Conservation (phyloP, 495 filamentous ascomycete genomes). For the Xylaria cubensis region DNA sequence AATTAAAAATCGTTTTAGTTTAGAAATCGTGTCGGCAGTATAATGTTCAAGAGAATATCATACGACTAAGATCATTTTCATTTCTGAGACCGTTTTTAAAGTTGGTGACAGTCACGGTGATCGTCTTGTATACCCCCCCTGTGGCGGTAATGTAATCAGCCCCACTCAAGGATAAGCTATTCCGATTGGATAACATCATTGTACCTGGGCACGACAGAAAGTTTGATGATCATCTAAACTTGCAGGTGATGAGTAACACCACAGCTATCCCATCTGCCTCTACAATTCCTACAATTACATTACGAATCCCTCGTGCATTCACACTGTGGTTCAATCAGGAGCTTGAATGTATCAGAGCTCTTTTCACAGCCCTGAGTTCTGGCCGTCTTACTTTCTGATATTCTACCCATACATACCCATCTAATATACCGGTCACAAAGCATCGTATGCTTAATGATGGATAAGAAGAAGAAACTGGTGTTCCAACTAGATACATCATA, state of each 20-base stretch:
- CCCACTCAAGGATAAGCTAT: not conserved
- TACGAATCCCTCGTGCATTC: not conserved
- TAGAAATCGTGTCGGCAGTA: too few species aligned
- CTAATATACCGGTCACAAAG: not conserved
- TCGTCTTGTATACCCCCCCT: too few species aligned
- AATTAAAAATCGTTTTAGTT: too few species aligned
- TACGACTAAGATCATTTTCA: too few species aligned
- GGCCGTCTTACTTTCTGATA: not conserved
- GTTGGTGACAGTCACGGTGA: too few species aligned
- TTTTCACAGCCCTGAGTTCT: not conserved
- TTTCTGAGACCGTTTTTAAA: too few species aligned
- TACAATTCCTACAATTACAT: not conserved
- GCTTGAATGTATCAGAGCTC: not conserved
- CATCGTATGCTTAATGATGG: slow-evolving; percentile 31
- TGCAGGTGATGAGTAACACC: not conserved
- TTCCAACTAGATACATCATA: slow-evolving; percentile 53
- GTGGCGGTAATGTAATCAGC: too few species aligned
- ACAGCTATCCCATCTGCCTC: too few species aligned
- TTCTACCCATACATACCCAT: not conserved
- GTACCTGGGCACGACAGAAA: not conserved
- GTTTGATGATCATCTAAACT: not conserved
- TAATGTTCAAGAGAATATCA: too few species aligned
- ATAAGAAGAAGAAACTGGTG: slow-evolving; percentile 47
- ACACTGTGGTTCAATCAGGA: not conserved
- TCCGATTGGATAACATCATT: slow-evolving; percentile 15